phyloP scores from a whole-genome alignment of 2,329 filamentous ascomycete genomes.

The Pseudocercospora vitis region DNA sequence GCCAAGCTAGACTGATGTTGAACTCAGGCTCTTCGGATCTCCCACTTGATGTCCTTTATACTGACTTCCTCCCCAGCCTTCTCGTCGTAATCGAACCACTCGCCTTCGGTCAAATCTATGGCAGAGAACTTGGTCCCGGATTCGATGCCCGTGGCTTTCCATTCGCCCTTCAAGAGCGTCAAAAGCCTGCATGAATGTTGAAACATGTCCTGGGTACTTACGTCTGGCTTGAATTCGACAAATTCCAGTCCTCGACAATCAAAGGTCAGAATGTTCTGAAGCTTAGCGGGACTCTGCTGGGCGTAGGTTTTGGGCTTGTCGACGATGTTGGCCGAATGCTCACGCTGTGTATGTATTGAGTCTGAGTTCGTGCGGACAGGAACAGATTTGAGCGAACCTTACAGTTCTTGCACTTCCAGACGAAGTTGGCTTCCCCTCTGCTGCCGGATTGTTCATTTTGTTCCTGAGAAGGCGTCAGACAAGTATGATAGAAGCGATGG shows the following conservation, averaged over 20 bases:
- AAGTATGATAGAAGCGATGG: neutral
- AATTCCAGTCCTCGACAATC: conserved; percentile 96
- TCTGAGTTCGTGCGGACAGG: neutral
- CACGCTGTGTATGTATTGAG: conserved; percentile 56
- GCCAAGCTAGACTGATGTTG: too few relatives aligned
- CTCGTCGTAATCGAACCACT: conserved; percentile 98
- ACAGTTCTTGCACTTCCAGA: conserved; percentile 99
- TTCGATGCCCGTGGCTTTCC: conserved; percentile 79
- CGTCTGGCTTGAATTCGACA: conserved; percentile 84
- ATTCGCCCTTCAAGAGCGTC: conserved; percentile 67
- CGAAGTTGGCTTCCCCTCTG: conserved; percentile 94
- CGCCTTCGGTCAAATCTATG: conserved; percentile 82
- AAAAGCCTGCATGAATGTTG: neutral
- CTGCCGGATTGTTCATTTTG: conserved; percentile 88
- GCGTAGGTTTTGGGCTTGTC: conserved; percentile 70
- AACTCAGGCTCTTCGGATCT: conserved; percentile 64
- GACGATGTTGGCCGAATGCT: conserved; percentile 83
- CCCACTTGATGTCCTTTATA: conserved; percentile 86
- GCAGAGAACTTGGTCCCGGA: conserved; percentile 76
- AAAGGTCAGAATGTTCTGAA: conserved; percentile 79
- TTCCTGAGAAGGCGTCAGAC: conserved; percentile 59
- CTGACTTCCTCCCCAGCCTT: conserved; percentile 89
- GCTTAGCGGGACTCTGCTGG: conserved; percentile 69
- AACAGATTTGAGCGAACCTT: conserved; percentile 58
- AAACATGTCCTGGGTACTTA: conserved; percentile 45